Evolutionary conservation across 805 yeast species (phyloP).

Genomic region (Spathaspora gorwiae): DNA sequence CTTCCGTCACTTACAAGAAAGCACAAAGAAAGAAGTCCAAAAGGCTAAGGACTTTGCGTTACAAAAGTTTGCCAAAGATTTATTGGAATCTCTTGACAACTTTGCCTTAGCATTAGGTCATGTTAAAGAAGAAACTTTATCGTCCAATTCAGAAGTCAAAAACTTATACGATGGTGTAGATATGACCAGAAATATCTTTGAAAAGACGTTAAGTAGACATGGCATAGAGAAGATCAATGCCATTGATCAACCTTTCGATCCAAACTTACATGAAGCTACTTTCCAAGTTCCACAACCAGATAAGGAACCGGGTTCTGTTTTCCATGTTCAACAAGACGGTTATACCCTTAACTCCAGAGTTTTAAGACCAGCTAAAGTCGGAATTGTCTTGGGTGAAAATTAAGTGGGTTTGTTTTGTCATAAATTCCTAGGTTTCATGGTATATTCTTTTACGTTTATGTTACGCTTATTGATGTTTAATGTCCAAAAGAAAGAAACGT

Average conservation of each 20-base stretch:
- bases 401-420: not conserved
- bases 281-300: slow-evolving; percentile 83
- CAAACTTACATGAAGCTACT: slow-evolving; percentile 88
- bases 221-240: slow-evolving; percentile 83
- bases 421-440: too few species aligned
- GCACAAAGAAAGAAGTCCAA: slow-evolving; percentile 80
- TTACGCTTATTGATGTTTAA: too few species aligned
- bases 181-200: slow-evolving; percentile 84
- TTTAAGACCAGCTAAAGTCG: slow-evolving; percentile 93
- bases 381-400: slow-evolving; percentile 63
- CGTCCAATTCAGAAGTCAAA: slow-evolving; percentile 58
- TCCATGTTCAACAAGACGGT: slow-evolving; percentile 90
- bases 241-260: slow-evolving; percentile 79
- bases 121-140: slow-evolving; percentile 59
- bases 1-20: slow-evolving; percentile 87
- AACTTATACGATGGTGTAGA: slow-evolving; percentile 82
- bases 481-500: too few species aligned
- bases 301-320: slow-evolving; percentile 87
- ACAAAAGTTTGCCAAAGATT: slow-evolving; percentile 86
- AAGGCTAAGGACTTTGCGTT: slow-evolving; percentile 87
- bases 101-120: slow-evolving; percentile 80
- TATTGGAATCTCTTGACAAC: slow-evolving; percentile 85
- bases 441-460: too few species aligned
- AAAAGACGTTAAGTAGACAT: slow-evolving; percentile 74
- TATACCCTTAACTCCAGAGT: slow-evolving; percentile 83